phyloP scores from a whole-genome alignment of 306 rosid species.

The Malus fusca region DNA sequence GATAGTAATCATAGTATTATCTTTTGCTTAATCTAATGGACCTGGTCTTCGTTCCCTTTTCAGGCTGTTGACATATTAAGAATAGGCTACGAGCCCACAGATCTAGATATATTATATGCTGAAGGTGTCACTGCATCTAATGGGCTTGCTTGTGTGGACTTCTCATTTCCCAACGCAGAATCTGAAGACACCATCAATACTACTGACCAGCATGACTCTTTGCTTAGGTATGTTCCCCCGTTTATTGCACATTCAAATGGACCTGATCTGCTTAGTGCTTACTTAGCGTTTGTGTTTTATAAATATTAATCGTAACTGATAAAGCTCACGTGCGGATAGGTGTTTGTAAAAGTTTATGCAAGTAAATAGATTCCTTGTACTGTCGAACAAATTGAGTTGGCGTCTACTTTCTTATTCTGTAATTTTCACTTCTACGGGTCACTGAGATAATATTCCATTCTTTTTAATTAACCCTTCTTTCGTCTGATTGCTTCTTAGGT shows the following conservation, averaged over 20 bases:
- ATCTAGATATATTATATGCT: slow-evolving; percentile 83
- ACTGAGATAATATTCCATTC: not conserved
- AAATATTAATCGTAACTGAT: not conserved
- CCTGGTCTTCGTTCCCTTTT: slow-evolving; percentile 7
- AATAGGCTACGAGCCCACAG: slow-evolving; percentile 85
- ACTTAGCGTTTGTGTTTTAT: not conserved
- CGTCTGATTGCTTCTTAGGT: slow-evolving; percentile 31
- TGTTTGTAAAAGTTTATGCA: not conserved
- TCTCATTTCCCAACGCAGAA: slow-evolving; percentile 73
- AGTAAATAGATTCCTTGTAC: not conserved
- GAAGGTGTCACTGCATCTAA: slow-evolving; percentile 96
- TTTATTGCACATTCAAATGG: not conserved
- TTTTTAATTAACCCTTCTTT: not conserved
- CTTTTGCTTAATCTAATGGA: not conserved
- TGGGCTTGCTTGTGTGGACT: slow-evolving; percentile 89
- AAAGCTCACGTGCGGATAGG: not conserved
- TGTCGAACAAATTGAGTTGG: not conserved
- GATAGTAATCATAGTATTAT: not conserved
- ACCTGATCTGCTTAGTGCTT: not conserved
- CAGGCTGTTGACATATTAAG: slow-evolving; percentile 82
- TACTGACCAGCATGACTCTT: slow-evolving; percentile 57
- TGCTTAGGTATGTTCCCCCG: slow-evolving; percentile 46
- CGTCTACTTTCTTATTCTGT: not conserved
- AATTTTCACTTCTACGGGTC: not conserved
- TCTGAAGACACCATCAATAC: slow-evolving; percentile 48